Evolutionary conservation across 2,329 filamentous ascomycete genomes (phyloP).

Genomic region (Ophiobolus disseminans): DNA sequence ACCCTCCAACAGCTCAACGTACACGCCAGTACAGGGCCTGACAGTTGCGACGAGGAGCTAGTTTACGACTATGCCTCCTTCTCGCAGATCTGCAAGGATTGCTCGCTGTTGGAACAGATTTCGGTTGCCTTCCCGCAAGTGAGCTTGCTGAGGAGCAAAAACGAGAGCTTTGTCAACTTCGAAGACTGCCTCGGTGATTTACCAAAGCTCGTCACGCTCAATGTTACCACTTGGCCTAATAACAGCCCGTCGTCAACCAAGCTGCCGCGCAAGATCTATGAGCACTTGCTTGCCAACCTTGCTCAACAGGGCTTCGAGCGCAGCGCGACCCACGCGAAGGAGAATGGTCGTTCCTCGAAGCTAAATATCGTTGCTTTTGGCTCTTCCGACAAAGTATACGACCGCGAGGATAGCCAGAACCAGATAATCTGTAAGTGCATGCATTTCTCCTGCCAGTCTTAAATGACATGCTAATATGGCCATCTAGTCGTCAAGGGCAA

Average conservation of each 20-base stretch:
- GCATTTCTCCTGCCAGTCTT: neutral
- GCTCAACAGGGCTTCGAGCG: conserved; percentile 50
- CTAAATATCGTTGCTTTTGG: conserved; percentile 57
- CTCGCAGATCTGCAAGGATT: conserved; percentile 55
- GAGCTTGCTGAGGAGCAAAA: conserved; percentile 52
- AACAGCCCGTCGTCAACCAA: conserved; percentile 51
- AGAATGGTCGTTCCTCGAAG: conserved; percentile 40
- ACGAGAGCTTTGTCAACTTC: conserved; percentile 53
- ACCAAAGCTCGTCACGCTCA: conserved; percentile 53
- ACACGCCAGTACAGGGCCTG: conserved; percentile 48
- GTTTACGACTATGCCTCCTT: conserved; percentile 55
- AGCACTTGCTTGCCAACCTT: conserved; percentile 52
- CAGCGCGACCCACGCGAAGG: conserved; percentile 33
- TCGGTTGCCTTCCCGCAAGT: conserved; percentile 56
- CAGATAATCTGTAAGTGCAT: conserved; percentile 45
- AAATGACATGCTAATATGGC: neutral
- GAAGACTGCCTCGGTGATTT: conserved; percentile 51
- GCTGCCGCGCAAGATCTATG: conserved; percentile 54
- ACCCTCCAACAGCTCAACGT: conserved; percentile 55
- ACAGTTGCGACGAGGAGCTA: conserved; percentile 52
- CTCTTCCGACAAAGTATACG: conserved; percentile 55
- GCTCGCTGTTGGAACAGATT: conserved; percentile 53
- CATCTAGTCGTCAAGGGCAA: conserved; percentile 50
- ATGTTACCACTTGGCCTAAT: conserved; percentile 58
- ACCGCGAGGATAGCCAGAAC: conserved; percentile 55